Base-by-base conservation (phyloP, 208 protist genomes). In the Naegleria gruberi region DNA sequence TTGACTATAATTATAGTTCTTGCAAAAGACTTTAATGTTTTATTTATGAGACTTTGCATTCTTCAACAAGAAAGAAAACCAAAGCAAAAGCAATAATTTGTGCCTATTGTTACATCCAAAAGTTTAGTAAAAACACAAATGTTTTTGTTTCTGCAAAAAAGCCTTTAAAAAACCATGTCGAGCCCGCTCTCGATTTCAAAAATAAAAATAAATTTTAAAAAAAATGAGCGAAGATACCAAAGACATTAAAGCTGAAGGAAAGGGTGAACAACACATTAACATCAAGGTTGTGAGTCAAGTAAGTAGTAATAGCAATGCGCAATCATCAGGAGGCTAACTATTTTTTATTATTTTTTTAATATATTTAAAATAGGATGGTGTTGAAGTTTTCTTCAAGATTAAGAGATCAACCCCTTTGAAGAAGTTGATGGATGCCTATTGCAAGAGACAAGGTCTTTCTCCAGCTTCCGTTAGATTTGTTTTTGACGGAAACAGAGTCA, bases 401-500 rank as follows among this genome's bases (percentile, higher is more conserved):
- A 98, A 98, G 91, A 93, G 93, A n/a, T 93, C 93, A 19, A 99
- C 97, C 19, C 95, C 95, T 90, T 92, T 99, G 73, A 95, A 96
- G 51, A 99, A 99, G 93, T 91, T 99, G 42, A 98, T 98, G 93
- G 97, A 99, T 87, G 97, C 97, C 19, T 99, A 98, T 93, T 98
- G 97, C 94, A 97, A 98, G 93, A 97, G 98, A 92, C 96, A 98
- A 91, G 96, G 95, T 90, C 96, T 98, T 34, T 92, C 93, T 1
- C 93, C 93, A 42, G 93, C 93, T 37, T 95, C 94, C 89, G 95
- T 98, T 40, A 95, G 98, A 87, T 99, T 99, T 91, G 91, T 98
- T n/a, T 98, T 97, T 91, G 98, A 99, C 89, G 98, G 98, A 40
- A 92, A 94, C 15, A 94, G 96, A 47, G 94, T 99, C 7, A 94